These are phyloP conservation scores for Elsinoe fawcettii DNA, from an alignment of 2,329 filamentous ascomycete genomes.

Conservation along the genomic window DNA sequence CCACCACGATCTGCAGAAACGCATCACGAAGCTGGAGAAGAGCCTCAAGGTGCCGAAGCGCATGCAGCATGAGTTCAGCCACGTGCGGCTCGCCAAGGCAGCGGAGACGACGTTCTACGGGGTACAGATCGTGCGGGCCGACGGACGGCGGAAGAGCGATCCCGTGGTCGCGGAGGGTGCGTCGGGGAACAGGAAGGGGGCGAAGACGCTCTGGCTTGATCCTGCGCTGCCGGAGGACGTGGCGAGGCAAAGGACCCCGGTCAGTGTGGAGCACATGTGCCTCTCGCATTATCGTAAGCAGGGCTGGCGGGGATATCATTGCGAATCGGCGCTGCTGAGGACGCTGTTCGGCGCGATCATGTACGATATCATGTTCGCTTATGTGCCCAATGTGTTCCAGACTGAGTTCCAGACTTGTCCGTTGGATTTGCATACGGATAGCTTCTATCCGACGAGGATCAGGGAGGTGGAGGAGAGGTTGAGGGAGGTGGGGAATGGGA, in stretches of 20 bases:
- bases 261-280: conserved; percentile 85
- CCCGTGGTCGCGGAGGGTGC: conserved; percentile 26
- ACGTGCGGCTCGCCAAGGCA: conserved; percentile 70
- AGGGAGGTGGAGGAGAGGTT: conserved; percentile 84
- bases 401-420: conserved; percentile 92
- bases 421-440: conserved; percentile 84
- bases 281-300: conserved; percentile 72
- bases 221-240: conserved; percentile 33
- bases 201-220: conserved; percentile 84
- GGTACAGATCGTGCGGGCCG: conserved; percentile 53
- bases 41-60: conserved; percentile 73
- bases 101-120: conserved; percentile 69
- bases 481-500: conserved; percentile 79
- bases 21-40: conserved; percentile 84
- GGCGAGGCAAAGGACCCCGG: background rate
- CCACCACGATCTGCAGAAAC: conserved; percentile 86
- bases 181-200: conserved; percentile 39
- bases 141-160: conserved; percentile 10
- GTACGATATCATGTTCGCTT: conserved; percentile 85
- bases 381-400: conserved; percentile 94
- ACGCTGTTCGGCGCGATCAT: conserved; percentile 80
- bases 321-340: conserved; percentile 84
- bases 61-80: conserved; percentile 85
- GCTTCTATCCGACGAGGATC: conserved; percentile 77
- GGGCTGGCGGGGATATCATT: conserved; percentile 92